Percentiles rank a stretch among this genome's conserved stretches.
phyloP scores from a whole-genome alignment of 2,329 filamentous ascomycete species.

The Tolypocladium pustulatum region DNA sequence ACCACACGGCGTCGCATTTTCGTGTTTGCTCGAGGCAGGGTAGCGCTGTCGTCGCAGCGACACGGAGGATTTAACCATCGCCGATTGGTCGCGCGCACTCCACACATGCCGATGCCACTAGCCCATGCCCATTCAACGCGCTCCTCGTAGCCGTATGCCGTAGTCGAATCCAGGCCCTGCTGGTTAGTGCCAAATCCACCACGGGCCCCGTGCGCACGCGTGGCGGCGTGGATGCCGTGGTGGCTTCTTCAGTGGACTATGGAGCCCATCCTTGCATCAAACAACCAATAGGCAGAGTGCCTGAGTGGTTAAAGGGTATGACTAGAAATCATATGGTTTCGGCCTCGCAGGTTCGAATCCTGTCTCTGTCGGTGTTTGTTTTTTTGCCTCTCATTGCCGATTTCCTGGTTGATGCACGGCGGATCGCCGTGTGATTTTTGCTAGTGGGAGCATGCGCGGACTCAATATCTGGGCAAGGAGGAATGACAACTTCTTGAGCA shows the following conservation, averaged over 20 bases:
- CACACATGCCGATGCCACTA: not conserved
- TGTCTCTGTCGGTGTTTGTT: constrained; percentile 4
- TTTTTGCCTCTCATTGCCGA: not conserved
- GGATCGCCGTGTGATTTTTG: too few species aligned
- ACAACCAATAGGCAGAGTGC: constrained; percentile 5
- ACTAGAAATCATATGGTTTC: constrained; percentile 8
- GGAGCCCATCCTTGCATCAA: not conserved
- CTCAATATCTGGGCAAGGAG: too few species aligned
- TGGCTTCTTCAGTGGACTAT: not conserved
- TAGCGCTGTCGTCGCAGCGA: not conserved
- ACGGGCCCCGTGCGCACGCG: not conserved
- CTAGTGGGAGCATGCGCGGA: too few species aligned
- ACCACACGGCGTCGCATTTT: not conserved
- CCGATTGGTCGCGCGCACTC: not conserved
- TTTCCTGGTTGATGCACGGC: not conserved
- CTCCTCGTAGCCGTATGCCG: too few species aligned
- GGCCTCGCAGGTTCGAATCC: constrained; percentile 8
- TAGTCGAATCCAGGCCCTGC: too few species aligned
- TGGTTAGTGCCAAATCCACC: not conserved
- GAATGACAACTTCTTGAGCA: too few species aligned
- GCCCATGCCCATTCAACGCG: too few species aligned
- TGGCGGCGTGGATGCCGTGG: not conserved
- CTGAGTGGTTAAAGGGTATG: constrained; percentile 8
- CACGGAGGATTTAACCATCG: too few species aligned
- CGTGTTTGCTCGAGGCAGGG: not conserved